Conservation (phyloP, 495 filamentous ascomycete species). For the Neurospora sp. region DNA sequence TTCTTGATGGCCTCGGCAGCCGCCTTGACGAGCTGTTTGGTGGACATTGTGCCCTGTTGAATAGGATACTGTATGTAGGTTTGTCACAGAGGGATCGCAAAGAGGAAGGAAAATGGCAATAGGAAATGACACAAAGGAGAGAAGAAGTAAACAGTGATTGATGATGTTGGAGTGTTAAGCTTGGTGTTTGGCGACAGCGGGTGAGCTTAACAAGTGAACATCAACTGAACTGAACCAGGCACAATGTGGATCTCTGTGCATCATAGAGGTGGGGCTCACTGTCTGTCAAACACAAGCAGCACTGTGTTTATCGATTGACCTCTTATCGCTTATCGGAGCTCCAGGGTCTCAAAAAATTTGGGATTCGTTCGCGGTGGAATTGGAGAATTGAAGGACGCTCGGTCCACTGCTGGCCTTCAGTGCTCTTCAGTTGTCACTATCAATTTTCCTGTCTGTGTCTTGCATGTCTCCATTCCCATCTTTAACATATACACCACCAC, state of each 20-base stretch:
- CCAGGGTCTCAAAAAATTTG: not conserved
- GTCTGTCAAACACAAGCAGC: not conserved
- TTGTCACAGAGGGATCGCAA: not conserved
- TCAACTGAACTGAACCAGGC: not conserved
- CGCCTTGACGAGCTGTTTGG: slow-evolving; percentile 75
- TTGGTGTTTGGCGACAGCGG: not conserved
- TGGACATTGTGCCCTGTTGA: slow-evolving; percentile 30
- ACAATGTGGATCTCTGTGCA: not conserved
- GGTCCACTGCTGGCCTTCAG: not conserved
- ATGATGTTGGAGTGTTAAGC: not conserved
- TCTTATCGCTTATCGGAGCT: not conserved
- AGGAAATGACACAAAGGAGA: not conserved
- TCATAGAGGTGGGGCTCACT: not conserved
- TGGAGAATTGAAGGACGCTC: not conserved
- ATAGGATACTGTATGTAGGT: not conserved
- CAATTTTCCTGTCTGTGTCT: not conserved
- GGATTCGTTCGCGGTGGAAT: not conserved
- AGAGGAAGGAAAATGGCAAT: not conserved
- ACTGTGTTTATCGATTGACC: not conserved
- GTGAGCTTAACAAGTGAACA: not conserved
- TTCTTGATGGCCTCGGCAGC: slow-evolving; percentile 70
- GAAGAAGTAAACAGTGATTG: not conserved
- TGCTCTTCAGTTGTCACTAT: not conserved
- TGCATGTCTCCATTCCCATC: not conserved
- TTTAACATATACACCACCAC: not conserved